Evolutionary conservation across 2,329 filamentous ascomycete genomes (phyloP).

Genomic region (Talaromyces verruculosus): DNA sequence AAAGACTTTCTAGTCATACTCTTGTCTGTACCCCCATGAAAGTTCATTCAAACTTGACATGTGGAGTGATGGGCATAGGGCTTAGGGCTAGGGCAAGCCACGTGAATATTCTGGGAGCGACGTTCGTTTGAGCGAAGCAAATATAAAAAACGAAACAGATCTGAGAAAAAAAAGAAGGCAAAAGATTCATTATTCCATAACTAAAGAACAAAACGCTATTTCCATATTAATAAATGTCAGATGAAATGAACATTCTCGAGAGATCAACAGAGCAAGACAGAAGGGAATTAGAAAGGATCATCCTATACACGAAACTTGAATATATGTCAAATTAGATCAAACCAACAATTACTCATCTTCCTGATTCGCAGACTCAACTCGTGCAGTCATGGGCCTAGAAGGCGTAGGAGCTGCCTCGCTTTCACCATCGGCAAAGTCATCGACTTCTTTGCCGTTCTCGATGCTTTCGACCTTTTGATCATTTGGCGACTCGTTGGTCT

Average conservation of each 20-base stretch:
- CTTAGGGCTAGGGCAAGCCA: neutral
- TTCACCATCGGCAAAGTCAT: slow-evolving; percentile 12
- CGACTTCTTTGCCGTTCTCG: neutral
- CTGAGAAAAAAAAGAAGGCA: neutral
- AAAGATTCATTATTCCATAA: neutral
- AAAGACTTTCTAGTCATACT: too few species aligned
- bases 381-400: slow-evolving; percentile 7
- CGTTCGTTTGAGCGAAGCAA: neutral
- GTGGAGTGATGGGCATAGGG: neutral
- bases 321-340: neutral
- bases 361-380: neutral
- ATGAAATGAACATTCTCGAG: neutral
- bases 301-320: neutral
- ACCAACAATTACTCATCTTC: neutral
- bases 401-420: slow-evolving; percentile 6
- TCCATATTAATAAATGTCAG: neutral
- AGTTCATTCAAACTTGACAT: too few species aligned
- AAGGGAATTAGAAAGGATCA: neutral
- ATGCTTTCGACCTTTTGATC: neutral
- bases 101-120: neutral
- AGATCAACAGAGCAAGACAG: neutral
- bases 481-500: neutral
- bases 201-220: neutral
- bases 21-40: too few species aligned
- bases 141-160: too few species aligned